Evolutionary conservation across 2,329 filamentous ascomycete species (phyloP), one percentile per base, ranked within the genome.

Genomic region (Pseudohalonectria lignicola): DNA sequence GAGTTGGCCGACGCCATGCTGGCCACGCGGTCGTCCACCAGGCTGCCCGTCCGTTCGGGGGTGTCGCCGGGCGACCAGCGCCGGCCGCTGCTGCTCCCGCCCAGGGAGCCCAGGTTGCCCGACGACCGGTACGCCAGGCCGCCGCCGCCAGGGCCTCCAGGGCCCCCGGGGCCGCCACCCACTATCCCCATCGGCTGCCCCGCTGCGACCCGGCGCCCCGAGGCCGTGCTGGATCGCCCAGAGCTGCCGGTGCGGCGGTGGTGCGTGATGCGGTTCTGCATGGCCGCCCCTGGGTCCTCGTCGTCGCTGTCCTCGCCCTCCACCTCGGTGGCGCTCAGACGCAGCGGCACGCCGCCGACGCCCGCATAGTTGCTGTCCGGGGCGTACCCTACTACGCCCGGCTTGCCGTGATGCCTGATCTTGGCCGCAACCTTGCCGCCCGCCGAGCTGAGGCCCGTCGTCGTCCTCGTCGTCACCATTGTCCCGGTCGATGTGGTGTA

Each of bases 251-350:
- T 82, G 45, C 83, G 69, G 44, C 76, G 76, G 59, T 88, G 82
- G 46, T 78, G 68, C 60, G 70, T 50, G 42, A 66, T 69, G 47
- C 64, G 59, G 31, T 21, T 34, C 31, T 34, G 31, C 18, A n/a
- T 13, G 4, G 18, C 17, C 31, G 17, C n/a, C n/a, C 30, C 30
- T 48, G 56, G 53, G 31, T 82, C 79, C 35, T 86, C 83, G 32
- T 86, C 81, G 37, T 86, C 84, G 53, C 80, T 86, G 49, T 88
- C 86, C 47, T 81, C 87, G 47, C 85, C 86, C 51, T 94, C 87
- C 12, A 96, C 85, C 59, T 98, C 92, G 36, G 85, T 93, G n/a
- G 92, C 90, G 56, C 86, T 94, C 44, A 98, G 69, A 31, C 92
- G 80, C 60, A 95, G 77, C 2, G 92, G 92, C 29, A 96, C 88